Evolutionary conservation across 176 grass and related monocot species (phyloP).

Genomic region (Oryza officinalis): DNA sequence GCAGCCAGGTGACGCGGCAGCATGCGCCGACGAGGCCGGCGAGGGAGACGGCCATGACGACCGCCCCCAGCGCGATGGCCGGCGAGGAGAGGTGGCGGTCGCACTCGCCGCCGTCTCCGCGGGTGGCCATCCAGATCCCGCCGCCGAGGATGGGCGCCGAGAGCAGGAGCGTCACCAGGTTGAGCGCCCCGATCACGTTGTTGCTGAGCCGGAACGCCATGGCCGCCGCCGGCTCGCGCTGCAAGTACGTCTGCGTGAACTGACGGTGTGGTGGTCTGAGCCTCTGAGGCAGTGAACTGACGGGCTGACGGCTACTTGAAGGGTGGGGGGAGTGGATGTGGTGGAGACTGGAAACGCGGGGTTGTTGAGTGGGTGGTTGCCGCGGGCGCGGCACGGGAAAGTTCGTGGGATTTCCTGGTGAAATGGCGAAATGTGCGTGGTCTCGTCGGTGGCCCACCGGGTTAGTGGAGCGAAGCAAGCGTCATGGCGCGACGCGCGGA

Average conservation of each 20-base stretch:
- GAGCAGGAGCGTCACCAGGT: conserved; percentile 47
- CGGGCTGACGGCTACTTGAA: neutral
- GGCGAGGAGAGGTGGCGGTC: conserved; percentile 60
- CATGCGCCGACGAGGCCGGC: conserved; percentile 52
- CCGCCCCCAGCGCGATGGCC: conserved; percentile 51
- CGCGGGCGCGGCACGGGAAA: neutral
- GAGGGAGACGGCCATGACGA: conserved; percentile 57
- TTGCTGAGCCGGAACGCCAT: conserved; percentile 79
- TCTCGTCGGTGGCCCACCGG: neutral
- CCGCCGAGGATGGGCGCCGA: conserved; percentile 31
- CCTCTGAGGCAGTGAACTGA: neutral
- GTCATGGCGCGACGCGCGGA: no score
- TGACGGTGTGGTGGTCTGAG: neutral
- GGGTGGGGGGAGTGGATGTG: neutral
- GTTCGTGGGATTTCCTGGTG: neutral
- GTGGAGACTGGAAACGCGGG: neutral
- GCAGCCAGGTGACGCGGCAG: conserved; percentile 60
- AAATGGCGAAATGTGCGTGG: neutral
- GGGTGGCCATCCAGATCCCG: conserved; percentile 49
- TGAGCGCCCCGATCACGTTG: conserved; percentile 53
- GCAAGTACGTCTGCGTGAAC: neutral
- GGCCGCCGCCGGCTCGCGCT: no score
- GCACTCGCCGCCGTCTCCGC: conserved; percentile 52
- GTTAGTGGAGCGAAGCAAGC: neutral
- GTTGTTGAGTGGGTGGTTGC: no score